Conservation (phyloP, 2,329 filamentous ascomycete species). For the Blastomyces gilchristii region DNA sequence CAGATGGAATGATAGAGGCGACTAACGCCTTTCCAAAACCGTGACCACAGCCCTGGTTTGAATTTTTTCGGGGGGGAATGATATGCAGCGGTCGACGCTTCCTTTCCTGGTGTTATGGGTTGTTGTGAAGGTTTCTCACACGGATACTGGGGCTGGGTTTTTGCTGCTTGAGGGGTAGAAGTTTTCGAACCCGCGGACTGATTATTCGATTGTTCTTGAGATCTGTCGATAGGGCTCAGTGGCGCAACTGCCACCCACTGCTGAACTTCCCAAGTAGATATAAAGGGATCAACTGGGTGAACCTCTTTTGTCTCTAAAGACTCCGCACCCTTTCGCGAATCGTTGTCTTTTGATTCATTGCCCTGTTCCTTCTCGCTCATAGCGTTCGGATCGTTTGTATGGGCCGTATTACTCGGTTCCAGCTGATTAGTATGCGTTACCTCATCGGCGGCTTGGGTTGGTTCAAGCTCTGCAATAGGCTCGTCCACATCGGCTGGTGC, state of each 20-base stretch:
- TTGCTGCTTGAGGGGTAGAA: background rate
- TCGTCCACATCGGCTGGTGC: background rate
- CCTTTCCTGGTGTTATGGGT: background rate
- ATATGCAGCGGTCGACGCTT: background rate
- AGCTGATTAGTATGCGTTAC: background rate
- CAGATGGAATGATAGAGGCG: too few species aligned
- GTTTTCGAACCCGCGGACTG: too few species aligned
- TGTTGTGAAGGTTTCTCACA: background rate
- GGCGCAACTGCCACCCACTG: too few species aligned
- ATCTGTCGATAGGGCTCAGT: too few species aligned
- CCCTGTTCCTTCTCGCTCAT: background rate
- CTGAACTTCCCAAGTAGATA: too few species aligned
- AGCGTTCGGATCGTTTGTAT: background rate
- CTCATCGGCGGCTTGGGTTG: too few species aligned
- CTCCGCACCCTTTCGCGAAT: background rate
- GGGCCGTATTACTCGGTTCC: background rate
- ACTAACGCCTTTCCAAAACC: too few species aligned
- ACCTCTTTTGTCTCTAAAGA: background rate
- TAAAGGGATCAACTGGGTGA: too few species aligned
- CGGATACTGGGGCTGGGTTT: background rate
- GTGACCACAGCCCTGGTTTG: background rate
- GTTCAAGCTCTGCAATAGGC: too few species aligned
- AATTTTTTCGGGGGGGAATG: background rate
- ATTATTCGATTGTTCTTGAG: too few species aligned
- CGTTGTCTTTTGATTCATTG: background rate